Evolutionary conservation across 768 basidiomycete species (phyloP), one percentile per base, ranked within the genome.

Genomic region (Clitopilus hobsonii): DNA sequence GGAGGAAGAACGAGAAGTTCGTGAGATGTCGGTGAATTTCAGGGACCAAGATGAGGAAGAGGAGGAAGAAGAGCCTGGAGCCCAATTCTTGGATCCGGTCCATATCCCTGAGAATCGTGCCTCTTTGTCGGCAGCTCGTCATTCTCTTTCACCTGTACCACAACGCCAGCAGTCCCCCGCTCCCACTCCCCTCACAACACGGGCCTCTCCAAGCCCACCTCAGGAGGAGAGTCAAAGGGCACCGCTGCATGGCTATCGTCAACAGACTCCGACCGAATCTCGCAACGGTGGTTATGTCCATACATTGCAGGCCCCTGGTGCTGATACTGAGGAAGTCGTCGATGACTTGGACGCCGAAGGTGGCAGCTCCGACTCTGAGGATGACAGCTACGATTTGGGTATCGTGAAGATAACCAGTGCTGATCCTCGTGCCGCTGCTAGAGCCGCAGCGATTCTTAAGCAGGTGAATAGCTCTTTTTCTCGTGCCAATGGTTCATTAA

Each of bases 401-500:
- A 72, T 95, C 5, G 84, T 97, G 59, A 88, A 90, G 71, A 89
- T 96, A 57, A 86, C 86, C 2, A 92, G 90, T 56, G 81, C 83
- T 20, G 90, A 96, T 67, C 90, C 94, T 1, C 77, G 79, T 56
- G 91, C 91, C 16, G 94, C 94, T 47, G 94, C 94, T 1, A 75
- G 91, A 49, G 94, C 94, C n/a, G 94, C 91, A 28, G 94, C 94
- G 0, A 94, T 97, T 56, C 74, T 97, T 61, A 93, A 89, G 69
- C 80, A 91, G 77, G 92, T 91, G 49, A n/a, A 83, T 67, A 45
- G 41, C 53, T 36, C 45, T 20, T 51, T 49, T n/a, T 54, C 20
- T 27, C 52, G 41, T 51, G 22, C 48, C 6, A 36, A 18, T 32
- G 5, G n/a, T n/a, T n/a, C n/a, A 26, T 5, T 32, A 20, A 26